Percentiles rank a stretch among this genome's conserved stretches.
Evolutionary conservation across 164 flowering plant genomes (phyloP).

Genomic region (Kingdonia uniflora): DNA sequence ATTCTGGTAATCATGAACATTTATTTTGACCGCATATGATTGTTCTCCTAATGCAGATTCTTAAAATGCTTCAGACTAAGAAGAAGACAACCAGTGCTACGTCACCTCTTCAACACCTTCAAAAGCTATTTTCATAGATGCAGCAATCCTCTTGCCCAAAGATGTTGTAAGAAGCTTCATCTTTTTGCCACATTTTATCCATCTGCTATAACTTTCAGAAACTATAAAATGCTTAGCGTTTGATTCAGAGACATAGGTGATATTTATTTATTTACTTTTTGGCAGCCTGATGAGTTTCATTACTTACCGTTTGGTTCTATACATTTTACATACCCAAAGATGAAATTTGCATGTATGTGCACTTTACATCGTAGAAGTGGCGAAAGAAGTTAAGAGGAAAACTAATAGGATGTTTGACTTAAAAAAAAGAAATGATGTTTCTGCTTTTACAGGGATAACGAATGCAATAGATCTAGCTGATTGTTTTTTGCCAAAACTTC

Average conservation of each 20-base stretch:
- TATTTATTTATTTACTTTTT: conserved; percentile 2
- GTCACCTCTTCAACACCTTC: conserved; percentile 49
- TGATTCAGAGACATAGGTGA: too few species aligned
- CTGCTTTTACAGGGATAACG: conserved; percentile 84
- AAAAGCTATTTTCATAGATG: conserved; percentile 45
- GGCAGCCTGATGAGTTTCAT: conserved; percentile 65
- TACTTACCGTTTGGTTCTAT: conserved; percentile 35
- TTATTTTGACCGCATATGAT: background rate
- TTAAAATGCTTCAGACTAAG: conserved; percentile 23
- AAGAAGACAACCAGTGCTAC: conserved; percentile 30
- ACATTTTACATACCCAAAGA: too few species aligned
- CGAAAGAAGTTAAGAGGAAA: background rate
- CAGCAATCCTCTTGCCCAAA: conserved; percentile 26
- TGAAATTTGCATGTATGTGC: too few species aligned
- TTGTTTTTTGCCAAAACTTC: conserved; percentile 88
- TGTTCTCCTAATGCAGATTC: conserved; percentile 32
- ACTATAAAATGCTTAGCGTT: too few species aligned
- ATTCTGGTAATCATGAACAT: conserved; percentile 44
- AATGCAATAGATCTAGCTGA: conserved; percentile 96
- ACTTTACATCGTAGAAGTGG: background rate
- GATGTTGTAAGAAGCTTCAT: conserved; percentile 51
- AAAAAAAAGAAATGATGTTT: too few species aligned
- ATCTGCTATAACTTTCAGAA: too few species aligned
- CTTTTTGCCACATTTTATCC: too few species aligned
- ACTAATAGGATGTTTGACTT: background rate